A percentile compares a stretch with the other conserved stretches of the same genome.
phyloP scores from a whole-genome alignment of 805 yeast species.

The Teunomyces atbi region DNA sequence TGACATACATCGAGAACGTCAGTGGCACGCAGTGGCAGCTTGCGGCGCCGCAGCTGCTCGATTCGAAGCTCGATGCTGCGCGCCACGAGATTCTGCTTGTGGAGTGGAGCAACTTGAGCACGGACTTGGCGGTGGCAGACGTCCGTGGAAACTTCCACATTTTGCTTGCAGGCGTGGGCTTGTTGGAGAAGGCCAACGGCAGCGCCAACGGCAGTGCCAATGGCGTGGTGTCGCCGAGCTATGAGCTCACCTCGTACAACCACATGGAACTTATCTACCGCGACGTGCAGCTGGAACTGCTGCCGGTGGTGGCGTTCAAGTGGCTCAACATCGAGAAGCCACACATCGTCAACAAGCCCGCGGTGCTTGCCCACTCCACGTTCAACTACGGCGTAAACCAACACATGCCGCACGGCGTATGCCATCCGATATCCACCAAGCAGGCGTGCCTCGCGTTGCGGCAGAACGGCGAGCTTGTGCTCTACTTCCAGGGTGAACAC shows the following conservation, averaged over 20 bases:
- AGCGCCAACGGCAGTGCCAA: not conserved
- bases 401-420: slow-evolving; percentile 56
- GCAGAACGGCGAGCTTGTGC: slow-evolving; percentile 55
- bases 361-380: slow-evolving; percentile 32
- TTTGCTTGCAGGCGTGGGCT: slow-evolving; percentile 41
- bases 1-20: slow-evolving; percentile 69
- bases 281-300: slow-evolving; percentile 26
- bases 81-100: slow-evolving; percentile 44
- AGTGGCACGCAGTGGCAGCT: slow-evolving; percentile 81
- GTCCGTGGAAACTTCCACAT: slow-evolving; percentile 57
- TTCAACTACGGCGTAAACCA: slow-evolving; percentile 55
- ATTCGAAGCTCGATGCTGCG: slow-evolving; percentile 25
- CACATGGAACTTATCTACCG: slow-evolving; percentile 49
- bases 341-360: slow-evolving; percentile 58
- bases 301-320: slow-evolving; percentile 47
- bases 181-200: slow-evolving; percentile 18
- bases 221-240: slow-evolving; percentile 33
- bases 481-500: slow-evolving; percentile 66
- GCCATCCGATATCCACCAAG: slow-evolving; percentile 66
- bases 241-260: slow-evolving; percentile 43
- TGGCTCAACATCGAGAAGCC: slow-evolving; percentile 80
- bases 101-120: slow-evolving; percentile 75
- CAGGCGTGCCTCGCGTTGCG: slow-evolving; percentile 71
- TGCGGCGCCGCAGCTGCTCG: slow-evolving; percentile 50
- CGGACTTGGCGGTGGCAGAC: slow-evolving; percentile 81